These are phyloP conservation scores for Globisporangium nagaii DNA, from an alignment of 352 stramenopile species.

Conservation along the genomic window DNA sequence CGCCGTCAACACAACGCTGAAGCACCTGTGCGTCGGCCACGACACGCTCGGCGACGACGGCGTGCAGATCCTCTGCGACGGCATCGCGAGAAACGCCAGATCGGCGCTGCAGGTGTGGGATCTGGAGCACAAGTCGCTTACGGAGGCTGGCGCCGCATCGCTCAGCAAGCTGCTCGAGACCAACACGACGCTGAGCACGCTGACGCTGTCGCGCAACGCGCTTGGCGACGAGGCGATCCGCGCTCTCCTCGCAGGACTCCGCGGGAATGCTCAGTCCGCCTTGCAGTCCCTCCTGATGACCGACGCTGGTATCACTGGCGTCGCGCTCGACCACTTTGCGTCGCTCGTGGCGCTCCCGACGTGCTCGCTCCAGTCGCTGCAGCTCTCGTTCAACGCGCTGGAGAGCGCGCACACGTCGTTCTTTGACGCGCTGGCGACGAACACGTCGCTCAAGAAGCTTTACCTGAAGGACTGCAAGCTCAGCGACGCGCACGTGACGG, in stretches of 20 bases:
- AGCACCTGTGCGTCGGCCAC: constrained; percentile 60
- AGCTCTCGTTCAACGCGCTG: constrained; percentile 73
- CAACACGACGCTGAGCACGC: constrained; percentile 35
- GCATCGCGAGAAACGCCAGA: constrained; percentile 43
- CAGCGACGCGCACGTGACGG: constrained; percentile 28
- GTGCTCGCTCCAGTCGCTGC: constrained; percentile 51
- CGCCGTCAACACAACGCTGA: constrained; percentile 57
- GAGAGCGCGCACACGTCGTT: constrained; percentile 28
- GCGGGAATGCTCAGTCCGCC: constrained; percentile 21
- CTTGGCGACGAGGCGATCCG: constrained; percentile 40
- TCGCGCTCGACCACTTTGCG: constrained; percentile 40
- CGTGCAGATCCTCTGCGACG: constrained; percentile 36
- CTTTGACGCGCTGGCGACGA: constrained; percentile 49
- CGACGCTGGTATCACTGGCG: constrained; percentile 39
- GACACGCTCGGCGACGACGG: constrained; percentile 50
- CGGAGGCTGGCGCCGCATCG: constrained; percentile 30
- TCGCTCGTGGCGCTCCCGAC: constrained; percentile 24
- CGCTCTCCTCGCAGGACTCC: constrained; percentile 30
- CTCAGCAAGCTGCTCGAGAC: constrained; percentile 47
- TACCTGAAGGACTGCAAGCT: constrained; percentile 66
- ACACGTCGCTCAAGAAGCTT: constrained; percentile 60
- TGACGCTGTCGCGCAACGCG: constrained; percentile 62
- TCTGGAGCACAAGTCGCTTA: constrained; percentile 67
- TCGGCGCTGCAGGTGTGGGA: constrained; percentile 60
- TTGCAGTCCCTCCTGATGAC: constrained; percentile 40